Conservation (phyloP, 805 yeast genomes). For the Cyberlindnera xylosilytica region DNA sequence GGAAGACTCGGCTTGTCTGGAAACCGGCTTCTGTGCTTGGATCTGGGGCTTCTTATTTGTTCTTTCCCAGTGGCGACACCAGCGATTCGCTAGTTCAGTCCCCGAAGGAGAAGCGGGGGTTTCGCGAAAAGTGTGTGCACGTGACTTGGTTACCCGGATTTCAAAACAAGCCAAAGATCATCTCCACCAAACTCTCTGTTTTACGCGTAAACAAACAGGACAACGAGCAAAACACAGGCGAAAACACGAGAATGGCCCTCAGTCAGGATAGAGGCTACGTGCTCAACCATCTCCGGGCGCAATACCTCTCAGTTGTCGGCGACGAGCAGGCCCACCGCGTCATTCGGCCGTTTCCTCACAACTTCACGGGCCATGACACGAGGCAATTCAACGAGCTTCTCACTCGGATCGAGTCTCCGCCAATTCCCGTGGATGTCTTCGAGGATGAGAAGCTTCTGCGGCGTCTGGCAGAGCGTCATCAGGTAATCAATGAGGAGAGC, state of each 20-base stretch:
- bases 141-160: too few species aligned
- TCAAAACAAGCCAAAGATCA: too few species aligned
- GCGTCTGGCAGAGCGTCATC: slow-evolving; percentile 9
- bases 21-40: too few species aligned
- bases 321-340: slow-evolving; percentile 26
- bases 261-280: slow-evolving; percentile 12
- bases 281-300: slow-evolving; percentile 23
- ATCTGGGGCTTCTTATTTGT: too few species aligned
- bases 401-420: slow-evolving; percentile 26
- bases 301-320: slow-evolving; percentile 18
- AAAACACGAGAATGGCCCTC: slow-evolving; percentile 17
- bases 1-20: too few species aligned
- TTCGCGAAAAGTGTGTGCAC: too few species aligned
- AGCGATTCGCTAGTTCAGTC: too few species aligned
- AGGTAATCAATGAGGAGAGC: slow-evolving; percentile 10
- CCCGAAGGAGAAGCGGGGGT: too few species aligned
- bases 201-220: too few species aligned
- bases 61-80: too few species aligned
- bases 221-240: too few species aligned
- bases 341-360: slow-evolving; percentile 20
- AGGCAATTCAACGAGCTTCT: slow-evolving; percentile 15
- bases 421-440: slow-evolving; percentile 29
- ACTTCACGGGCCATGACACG: slow-evolving; percentile 1
- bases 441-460: slow-evolving; percentile 20
- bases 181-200: too few species aligned